Base-by-base conservation (phyloP, 495 filamentous ascomycete species). In the Talaromyces ruber region DNA sequence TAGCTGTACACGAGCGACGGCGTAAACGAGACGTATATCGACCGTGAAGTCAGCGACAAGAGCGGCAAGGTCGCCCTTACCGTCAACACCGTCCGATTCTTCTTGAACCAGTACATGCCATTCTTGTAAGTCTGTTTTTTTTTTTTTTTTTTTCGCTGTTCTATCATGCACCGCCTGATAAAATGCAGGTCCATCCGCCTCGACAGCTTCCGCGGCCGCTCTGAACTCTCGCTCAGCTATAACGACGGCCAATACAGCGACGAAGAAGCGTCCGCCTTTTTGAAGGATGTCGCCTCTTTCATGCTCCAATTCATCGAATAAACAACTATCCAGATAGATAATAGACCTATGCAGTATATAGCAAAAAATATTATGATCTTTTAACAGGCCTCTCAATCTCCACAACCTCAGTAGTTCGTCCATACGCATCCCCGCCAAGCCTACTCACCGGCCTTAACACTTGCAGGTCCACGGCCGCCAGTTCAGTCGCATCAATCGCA, bases 381-480 rank as follows among this genome's bases (percentile, higher is more conserved):
- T 52, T 4, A 52, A 52, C 39, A 16, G 91, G 89, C 52, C 94
- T 73, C 7, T 82, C 86, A 45, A 97, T 68, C 78, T 98, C 93
- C n/a, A 90, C 70, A 1, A 76, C 89, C 52, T 92, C 86, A 0
- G 81, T 86, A 6, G 82, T 77, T 25, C 91, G 79, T 0, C 84
- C 88, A 69, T 96, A 97, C 5, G 85, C 84, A 66, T 97, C 92
- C 0, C 94, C 93, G 8, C 93, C 93, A 47, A 97, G 63, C 9
- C 93, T 83, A 67, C 82, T 83, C 28, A 96, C 82, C 16, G 93
- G 94, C 65, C 82, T 83, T 43, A 97, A 66, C 9, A 90, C 60
- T 1, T 79, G 81, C 14, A 90, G 78, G 74, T 94, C 86, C 34
- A 98, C 77, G 26, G 87, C 61, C 62, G 84, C 90, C 68, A 78